phyloP scores from a whole-genome alignment of 768 basidiomycete genomes.

The Russula griseocarnosa region DNA sequence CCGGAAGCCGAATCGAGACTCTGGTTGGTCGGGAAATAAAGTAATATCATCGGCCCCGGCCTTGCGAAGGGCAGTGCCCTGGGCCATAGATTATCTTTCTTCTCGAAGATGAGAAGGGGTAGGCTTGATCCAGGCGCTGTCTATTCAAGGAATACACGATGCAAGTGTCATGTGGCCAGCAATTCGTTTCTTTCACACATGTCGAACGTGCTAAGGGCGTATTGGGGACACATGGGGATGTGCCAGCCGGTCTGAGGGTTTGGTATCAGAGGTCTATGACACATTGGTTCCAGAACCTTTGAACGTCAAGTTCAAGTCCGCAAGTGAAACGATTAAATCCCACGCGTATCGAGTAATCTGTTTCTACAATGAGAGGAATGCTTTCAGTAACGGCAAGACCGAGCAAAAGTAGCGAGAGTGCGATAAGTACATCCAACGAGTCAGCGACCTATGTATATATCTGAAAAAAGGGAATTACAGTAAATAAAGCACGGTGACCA shows the following conservation, averaged over 20 bases:
- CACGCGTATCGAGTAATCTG: background rate
- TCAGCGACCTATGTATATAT: background rate
- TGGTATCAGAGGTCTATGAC: background rate
- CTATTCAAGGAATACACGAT: background rate
- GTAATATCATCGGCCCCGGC: background rate
- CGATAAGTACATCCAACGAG: conserved; percentile 8
- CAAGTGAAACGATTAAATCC: background rate
- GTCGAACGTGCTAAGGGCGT: background rate
- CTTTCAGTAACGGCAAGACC: background rate
- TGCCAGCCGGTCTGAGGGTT: background rate
- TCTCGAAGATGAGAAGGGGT: background rate
- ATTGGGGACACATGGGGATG: background rate
- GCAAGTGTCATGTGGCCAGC: background rate
- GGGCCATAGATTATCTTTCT: background rate
- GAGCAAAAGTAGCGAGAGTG: background rate
- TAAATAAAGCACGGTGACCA: background rate
- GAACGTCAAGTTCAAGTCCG: background rate
- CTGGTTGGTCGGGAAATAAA: background rate
- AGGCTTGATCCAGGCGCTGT: background rate
- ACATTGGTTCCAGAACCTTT: background rate
- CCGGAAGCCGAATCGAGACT: background rate
- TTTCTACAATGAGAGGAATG: conserved; percentile 8
- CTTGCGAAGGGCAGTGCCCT: background rate
- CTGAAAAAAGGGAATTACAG: background rate
- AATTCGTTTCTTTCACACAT: background rate